Evolutionary conservation across 306 rosid species (phyloP), one percentile per base, ranked within the genome.

Genomic region (Hippophae tibetana): DNA sequence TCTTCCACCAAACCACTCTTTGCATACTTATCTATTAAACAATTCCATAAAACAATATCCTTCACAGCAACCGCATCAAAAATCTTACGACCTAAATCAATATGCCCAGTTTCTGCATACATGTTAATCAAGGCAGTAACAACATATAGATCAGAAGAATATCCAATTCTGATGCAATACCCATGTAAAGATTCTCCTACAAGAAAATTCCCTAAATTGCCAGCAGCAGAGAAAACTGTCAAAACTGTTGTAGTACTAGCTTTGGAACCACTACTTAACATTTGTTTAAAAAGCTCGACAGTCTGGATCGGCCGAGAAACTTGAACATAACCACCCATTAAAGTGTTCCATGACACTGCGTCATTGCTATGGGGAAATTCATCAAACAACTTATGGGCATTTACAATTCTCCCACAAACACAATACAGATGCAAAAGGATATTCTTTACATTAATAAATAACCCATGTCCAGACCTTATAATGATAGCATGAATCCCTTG

Each of bases 11-110:
- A 12, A 50, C 81, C 79, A 64, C 46, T 70, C 62, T 71, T 79
- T 47, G 89, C 89, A 66, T 77, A 79, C 59, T 71, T 81, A 23
- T 69, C 73, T 23, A 79, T 79, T 47, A 87, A 70, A 69, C 95
- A 87, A 63, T 84, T 87, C 85, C 89, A 87, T n/a, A 78, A 38
- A 11, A 84, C 76, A 42, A 82, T 85, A 80, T 87, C 85, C 70
- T 76, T 82, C 52, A 67, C 66, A 23, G 71, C 18, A 52, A 82
- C 61, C 46, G 80, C 78, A 67, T 84, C 67, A 10, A 82, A 84
- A 43, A 78, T 64, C 47, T 13, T 27, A 11, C 57, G 73, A 1
- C 78, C 86, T 51, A 67, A 62, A 49, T 56, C 52, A 14, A 81
- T 31, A 53, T 54, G 46, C 51, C 82, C 81, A 5, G 70, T 69